These are phyloP conservation scores for Plantago major DNA, from an alignment of 257 asterid species.

Conservation along the genomic window DNA sequence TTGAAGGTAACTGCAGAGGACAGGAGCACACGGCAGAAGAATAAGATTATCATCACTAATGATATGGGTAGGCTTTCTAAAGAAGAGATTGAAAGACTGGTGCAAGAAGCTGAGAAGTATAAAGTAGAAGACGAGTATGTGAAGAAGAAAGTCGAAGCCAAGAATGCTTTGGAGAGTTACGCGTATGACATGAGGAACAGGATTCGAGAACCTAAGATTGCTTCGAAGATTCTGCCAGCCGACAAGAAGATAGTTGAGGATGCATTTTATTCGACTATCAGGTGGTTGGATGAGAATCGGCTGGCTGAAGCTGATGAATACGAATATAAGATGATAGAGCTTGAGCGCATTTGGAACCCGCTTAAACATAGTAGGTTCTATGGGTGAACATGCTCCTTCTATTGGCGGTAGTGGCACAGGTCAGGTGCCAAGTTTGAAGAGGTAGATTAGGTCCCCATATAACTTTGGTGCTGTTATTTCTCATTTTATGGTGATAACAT, in stretches of 20 bases:
- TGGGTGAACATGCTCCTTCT: too few species aligned
- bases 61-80: too few species aligned
- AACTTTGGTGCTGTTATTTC: too few species aligned
- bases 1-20: background rate
- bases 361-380: too few species aligned
- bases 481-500: too few species aligned
- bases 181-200: background rate
- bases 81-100: too few species aligned
- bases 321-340: background rate
- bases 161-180: too few species aligned
- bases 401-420: too few species aligned
- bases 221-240: background rate
- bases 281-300: background rate
- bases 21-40: background rate
- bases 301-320: conserved; percentile 1
- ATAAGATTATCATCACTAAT: background rate
- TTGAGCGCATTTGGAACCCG: background rate
- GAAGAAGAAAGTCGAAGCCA: too few species aligned
- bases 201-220: background rate
- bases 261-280: background rate
- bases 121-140: background rate
- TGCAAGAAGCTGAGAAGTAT: too few species aligned
- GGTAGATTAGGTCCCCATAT: too few species aligned
- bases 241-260: background rate
- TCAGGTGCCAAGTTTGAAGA: too few species aligned